phyloP scores from a whole-genome alignment of 441 rosid species.

The Populus tomentosa region DNA sequence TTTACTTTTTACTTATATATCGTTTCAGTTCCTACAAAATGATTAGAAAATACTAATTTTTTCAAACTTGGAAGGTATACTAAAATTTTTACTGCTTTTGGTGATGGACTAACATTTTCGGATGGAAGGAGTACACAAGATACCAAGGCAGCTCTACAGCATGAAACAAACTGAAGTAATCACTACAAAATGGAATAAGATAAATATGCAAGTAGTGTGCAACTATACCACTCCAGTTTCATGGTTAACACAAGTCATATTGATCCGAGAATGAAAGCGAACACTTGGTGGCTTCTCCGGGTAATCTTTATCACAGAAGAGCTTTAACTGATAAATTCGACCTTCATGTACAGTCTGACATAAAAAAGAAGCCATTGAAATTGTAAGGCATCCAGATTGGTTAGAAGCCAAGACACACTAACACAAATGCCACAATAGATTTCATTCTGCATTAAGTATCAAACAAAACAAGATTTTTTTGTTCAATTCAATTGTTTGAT shows the following conservation, averaged over 20 bases:
- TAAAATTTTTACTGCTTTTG: not conserved
- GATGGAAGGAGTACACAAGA: not conserved
- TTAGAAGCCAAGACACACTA: not conserved
- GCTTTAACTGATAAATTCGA: conserved; percentile 95
- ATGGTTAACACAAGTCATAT: conserved; percentile 92
- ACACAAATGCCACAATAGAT: not conserved
- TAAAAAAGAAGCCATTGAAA: not conserved
- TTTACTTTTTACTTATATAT: not conserved
- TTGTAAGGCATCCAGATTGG: not conserved
- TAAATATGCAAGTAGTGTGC: not conserved
- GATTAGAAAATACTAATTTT: not conserved
- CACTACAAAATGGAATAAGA: not conserved
- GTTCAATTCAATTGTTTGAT: not conserved
- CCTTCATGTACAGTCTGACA: conserved; percentile 93
- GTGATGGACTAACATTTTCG: not conserved
- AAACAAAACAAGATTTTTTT: not conserved
- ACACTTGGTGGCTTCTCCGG: conserved; percentile 97
- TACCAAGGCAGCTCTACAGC: not conserved
- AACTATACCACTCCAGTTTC: conserved; percentile 85
- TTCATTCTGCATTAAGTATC: not conserved
- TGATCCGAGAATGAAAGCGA: conserved; percentile 89
- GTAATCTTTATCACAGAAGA: conserved; percentile 95
- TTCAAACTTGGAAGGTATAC: not conserved
- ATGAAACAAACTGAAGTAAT: not conserved
- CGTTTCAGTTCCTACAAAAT: not conserved